Evolutionary conservation across 2,329 filamentous ascomycete species (phyloP).

Genomic region (Sphaerulina musiva): DNA sequence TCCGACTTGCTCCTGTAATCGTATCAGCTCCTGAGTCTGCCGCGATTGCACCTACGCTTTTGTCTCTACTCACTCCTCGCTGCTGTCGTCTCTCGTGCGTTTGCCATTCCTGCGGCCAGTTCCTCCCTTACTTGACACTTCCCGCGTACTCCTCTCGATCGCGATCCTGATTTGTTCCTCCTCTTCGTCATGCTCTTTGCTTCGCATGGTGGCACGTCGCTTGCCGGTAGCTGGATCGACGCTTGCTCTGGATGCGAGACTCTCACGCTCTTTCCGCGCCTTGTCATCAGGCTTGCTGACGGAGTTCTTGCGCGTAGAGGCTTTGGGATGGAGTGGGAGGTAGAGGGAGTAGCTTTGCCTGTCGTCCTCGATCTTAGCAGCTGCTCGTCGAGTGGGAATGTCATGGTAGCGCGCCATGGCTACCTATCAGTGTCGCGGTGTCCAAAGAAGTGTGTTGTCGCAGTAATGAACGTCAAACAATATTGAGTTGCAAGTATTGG

Average conservation of each 20-base stretch:
- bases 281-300: conserved; percentile 56
- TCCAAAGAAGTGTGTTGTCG: neutral
- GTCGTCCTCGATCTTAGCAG: conserved; percentile 29
- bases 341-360: conserved; percentile 60
- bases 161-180: conserved; percentile 81
- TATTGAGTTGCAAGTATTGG: conserved; percentile 3
- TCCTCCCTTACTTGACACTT: conserved; percentile 53
- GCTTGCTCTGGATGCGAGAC: conserved; percentile 46
- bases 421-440: neutral
- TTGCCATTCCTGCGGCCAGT: conserved; percentile 62
- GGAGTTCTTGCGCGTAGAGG: conserved; percentile 55
- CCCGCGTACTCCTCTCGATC: conserved; percentile 90
- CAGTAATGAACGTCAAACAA: neutral
- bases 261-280: conserved; percentile 51
- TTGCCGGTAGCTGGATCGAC: conserved; percentile 60
- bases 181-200: conserved; percentile 90
- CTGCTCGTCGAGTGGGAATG: conserved; percentile 19
- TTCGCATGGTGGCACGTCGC: conserved; percentile 94
- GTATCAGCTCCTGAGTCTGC: conserved; percentile 14
- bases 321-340: conserved; percentile 50
- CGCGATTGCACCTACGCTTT: neutral
- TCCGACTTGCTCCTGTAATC: conserved; percentile 58
- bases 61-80: conserved; percentile 70
- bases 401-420: conserved; percentile 29
- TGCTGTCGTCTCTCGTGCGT: conserved; percentile 80